Conservation (phyloP, 768 basidiomycete genomes). For the Podaxis carcinomalis region DNA sequence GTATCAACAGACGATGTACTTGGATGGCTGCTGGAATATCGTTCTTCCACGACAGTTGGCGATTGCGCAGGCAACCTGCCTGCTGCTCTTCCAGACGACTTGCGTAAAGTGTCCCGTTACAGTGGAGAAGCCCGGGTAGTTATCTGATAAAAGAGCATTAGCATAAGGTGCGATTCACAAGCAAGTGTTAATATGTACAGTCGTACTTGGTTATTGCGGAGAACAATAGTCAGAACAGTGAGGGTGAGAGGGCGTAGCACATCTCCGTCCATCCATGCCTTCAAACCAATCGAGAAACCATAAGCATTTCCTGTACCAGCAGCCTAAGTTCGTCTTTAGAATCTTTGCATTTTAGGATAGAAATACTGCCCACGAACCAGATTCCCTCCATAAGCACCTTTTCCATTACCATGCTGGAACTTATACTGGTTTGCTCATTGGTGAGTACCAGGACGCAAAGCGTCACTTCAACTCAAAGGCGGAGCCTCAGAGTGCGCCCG, state of each 20-base stretch:
- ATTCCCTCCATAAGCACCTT: conserved; percentile 61
- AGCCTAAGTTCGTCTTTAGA: conserved; percentile 24
- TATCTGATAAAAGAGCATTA: conserved; percentile 11
- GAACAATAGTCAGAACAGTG: background rate
- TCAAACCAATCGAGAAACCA: conserved; percentile 45
- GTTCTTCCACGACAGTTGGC: conserved; percentile 28
- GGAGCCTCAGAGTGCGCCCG: conserved; percentile 61
- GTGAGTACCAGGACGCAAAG: conserved; percentile 57
- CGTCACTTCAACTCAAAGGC: conserved; percentile 59
- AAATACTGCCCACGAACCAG: background rate
- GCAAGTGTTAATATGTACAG: background rate
- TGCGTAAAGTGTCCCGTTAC: conserved; percentile 26
- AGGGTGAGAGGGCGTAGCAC: conserved; percentile 19
- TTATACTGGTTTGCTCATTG: conserved; percentile 64
- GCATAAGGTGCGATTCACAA: background rate
- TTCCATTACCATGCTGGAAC: conserved; percentile 60
- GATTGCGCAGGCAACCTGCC: conserved; percentile 44
- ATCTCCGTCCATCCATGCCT: conserved; percentile 63
- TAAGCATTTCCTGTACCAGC: conserved; percentile 51
- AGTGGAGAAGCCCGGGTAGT: conserved; percentile 19
- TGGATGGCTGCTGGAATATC: conserved; percentile 17
- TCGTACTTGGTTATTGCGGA: background rate
- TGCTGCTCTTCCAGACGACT: conserved; percentile 46
- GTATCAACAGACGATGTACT: conserved; percentile 22
- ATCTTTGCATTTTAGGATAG: no score